Evolutionary conservation across 1,284 basidiomycete genomes (phyloP).

Genomic region (Coriolopsis trogii): DNA sequence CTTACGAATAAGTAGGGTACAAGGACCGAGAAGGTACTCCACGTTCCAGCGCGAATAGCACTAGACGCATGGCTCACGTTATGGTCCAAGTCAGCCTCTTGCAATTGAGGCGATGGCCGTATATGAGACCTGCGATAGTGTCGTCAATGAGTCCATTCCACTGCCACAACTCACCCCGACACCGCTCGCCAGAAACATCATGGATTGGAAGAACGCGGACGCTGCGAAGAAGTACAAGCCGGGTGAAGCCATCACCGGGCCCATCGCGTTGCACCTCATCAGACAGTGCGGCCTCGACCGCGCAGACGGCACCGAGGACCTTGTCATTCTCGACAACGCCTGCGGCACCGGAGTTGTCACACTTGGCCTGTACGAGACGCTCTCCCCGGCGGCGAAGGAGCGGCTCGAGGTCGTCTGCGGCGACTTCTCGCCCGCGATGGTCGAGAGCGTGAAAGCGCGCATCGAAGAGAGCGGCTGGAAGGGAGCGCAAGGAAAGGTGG

Average conservation of each 20-base stretch:
- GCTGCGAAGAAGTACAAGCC: neutral
- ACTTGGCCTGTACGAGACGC: neutral
- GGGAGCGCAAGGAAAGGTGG: neutral
- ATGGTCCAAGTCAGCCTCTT: too few species aligned
- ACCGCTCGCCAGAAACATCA: too few species aligned
- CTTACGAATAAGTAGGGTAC: too few species aligned
- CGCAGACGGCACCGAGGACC: slow-evolving; percentile 5
- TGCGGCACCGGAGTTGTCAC: slow-evolving; percentile 12
- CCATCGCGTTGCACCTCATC: slow-evolving; percentile 8
- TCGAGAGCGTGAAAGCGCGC: slow-evolving; percentile 4
- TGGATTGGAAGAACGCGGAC: slow-evolving; percentile 5
- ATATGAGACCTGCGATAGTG: too few species aligned
- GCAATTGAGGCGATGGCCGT: too few species aligned
- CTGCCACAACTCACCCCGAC: too few species aligned
- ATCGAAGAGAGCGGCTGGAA: slow-evolving; percentile 6
- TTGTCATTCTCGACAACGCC: slow-evolving; percentile 14
- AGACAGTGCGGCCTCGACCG: slow-evolving; percentile 6
- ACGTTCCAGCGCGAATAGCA: too few species aligned
- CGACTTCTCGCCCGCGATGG: slow-evolving; percentile 10
- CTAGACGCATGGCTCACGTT: too few species aligned
- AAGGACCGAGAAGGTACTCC: too few species aligned
- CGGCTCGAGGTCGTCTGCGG: slow-evolving; percentile 5
- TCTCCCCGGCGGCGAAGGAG: slow-evolving; percentile 1
- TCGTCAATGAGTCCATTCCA: too few species aligned
- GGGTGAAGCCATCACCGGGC: slow-evolving; percentile 5